phyloP scores from a whole-genome alignment of 495 filamentous ascomycete species.

The Terfezia boudieri region DNA sequence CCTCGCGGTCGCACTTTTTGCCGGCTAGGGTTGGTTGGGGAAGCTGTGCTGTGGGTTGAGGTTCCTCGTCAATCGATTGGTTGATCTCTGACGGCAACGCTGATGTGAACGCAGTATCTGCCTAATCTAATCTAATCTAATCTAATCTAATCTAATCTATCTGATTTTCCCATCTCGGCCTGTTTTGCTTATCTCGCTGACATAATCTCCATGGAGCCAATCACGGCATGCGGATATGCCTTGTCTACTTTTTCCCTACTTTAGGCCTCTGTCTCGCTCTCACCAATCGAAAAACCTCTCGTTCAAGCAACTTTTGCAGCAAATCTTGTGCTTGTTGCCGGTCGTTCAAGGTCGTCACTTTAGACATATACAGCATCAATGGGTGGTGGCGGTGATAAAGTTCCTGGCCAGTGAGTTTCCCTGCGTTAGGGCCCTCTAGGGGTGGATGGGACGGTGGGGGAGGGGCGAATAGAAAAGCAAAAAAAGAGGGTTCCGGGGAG shows the following conservation, averaged over 20 bases:
- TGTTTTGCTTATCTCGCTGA: no score
- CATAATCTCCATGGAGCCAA: slow-evolving; percentile 15
- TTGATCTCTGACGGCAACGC: no score
- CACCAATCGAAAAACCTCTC: no score
- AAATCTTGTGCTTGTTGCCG: no score
- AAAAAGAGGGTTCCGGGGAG: background rate
- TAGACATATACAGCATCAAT: slow-evolving; percentile 28
- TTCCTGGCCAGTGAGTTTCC: slow-evolving; percentile 47
- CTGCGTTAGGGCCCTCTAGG: slow-evolving; percentile 1
- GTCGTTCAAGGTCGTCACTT: no score
- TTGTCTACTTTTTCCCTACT: no score
- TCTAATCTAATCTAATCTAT: no score
- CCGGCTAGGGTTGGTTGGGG: slow-evolving; percentile 14
- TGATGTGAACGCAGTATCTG: no score
- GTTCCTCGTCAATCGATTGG: slow-evolving; percentile 7
- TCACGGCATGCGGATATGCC: slow-evolving; percentile 15
- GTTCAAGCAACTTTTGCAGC: no score
- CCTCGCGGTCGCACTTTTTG: slow-evolving; percentile 4
- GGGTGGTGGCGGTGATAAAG: slow-evolving; percentile 37
- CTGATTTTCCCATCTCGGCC: no score
- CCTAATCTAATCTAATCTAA: no score
- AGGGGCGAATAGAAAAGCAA: background rate
- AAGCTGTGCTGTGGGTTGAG: slow-evolving; percentile 17
- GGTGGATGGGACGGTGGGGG: slow-evolving; percentile 8
- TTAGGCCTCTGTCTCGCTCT: no score